Percentiles rank a stretch among this genome's conserved stretches.
Conservation (phyloP, 768 basidiomycete species). For the Collybia mongolica region DNA sequence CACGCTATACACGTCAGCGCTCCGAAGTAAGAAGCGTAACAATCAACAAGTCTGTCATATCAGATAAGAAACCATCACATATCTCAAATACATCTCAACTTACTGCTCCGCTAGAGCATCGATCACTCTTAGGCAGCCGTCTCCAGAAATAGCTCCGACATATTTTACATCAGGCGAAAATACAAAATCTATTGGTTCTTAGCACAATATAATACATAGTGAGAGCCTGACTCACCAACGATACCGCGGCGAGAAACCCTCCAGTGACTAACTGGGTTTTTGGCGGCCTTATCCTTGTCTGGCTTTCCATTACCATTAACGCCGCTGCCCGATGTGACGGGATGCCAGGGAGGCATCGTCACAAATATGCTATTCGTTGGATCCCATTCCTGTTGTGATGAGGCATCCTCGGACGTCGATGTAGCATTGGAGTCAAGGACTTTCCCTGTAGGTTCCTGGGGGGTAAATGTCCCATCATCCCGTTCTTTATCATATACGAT, state of each 20-base stretch:
- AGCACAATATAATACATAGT: no score
- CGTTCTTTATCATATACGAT: slow-evolving; percentile 90
- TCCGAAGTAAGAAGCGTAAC: slow-evolving; percentile 94
- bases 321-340: slow-evolving; percentile 46
- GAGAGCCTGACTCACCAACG: slow-evolving; percentile 49
- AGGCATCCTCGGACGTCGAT: slow-evolving; percentile 24
- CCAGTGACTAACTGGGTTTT: slow-evolving; percentile 94
- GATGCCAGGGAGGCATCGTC: slow-evolving; percentile 86
- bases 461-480: slow-evolving; percentile 77
- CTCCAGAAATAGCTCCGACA: slow-evolving; percentile 89
- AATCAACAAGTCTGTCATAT: slow-evolving; percentile 75
- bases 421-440: slow-evolving; percentile 22
- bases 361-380: slow-evolving; percentile 74
- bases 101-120: slow-evolving; percentile 87
- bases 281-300: slow-evolving; percentile 72
- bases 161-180: slow-evolving; percentile 93
- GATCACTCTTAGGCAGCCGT: slow-evolving; percentile 87
- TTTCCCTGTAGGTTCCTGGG: slow-evolving; percentile 50
- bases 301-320: slow-evolving; percentile 32
- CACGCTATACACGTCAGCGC: slow-evolving; percentile 87
- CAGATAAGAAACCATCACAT: neutral
- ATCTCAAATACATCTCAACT: slow-evolving; percentile 21
- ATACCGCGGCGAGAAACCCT: slow-evolving; percentile 69
- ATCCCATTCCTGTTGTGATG: slow-evolving; percentile 63
- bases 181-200: slow-evolving; percentile 62